Conservation (phyloP, 768 basidiomycete genomes). For the Leccinellum rugosiceps region DNA sequence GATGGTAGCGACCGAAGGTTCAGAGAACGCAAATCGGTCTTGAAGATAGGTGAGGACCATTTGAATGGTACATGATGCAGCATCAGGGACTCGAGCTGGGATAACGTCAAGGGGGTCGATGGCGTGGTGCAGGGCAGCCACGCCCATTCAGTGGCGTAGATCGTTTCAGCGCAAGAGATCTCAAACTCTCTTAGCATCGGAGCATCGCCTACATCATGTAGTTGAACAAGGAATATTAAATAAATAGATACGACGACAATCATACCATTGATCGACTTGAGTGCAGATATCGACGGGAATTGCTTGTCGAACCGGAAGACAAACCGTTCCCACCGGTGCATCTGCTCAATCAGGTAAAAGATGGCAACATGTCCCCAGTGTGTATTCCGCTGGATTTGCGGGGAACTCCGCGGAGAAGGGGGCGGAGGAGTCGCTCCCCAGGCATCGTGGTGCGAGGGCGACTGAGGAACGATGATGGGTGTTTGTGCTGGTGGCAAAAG, state of each 20-base stretch:
- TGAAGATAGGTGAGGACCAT: constrained; percentile 73
- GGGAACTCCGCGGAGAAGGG: constrained; percentile 23
- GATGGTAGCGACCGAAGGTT: constrained; percentile 65
- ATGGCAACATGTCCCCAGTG: constrained; percentile 83
- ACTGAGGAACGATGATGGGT: constrained; percentile 47
- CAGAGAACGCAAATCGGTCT: constrained; percentile 52
- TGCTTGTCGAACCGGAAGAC: constrained; percentile 77
- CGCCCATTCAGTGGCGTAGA: constrained; percentile 61
- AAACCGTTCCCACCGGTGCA: constrained; percentile 80
- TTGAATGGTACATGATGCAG: constrained; percentile 74
- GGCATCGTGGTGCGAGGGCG: constrained; percentile 36
- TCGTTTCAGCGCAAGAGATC: constrained; percentile 66
- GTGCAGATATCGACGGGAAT: constrained; percentile 68
- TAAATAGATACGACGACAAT: constrained; percentile 4
- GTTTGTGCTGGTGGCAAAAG: constrained; percentile 37
- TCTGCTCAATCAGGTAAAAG: constrained; percentile 75
- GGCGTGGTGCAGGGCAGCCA: constrained; percentile 62
- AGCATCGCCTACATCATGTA: constrained; percentile 52
- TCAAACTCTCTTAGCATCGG: constrained; percentile 75
- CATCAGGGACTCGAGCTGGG: constrained; percentile 54
- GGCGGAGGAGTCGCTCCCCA: constrained; percentile 37
- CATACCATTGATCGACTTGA: constrained; percentile 70
- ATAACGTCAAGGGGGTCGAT: constrained; percentile 35
- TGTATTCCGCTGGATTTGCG: constrained; percentile 44
- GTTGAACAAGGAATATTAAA: neutral